Conservation (phyloP, 2,329 filamentous ascomycete species). For the Xylaria hypoxylon region DNA sequence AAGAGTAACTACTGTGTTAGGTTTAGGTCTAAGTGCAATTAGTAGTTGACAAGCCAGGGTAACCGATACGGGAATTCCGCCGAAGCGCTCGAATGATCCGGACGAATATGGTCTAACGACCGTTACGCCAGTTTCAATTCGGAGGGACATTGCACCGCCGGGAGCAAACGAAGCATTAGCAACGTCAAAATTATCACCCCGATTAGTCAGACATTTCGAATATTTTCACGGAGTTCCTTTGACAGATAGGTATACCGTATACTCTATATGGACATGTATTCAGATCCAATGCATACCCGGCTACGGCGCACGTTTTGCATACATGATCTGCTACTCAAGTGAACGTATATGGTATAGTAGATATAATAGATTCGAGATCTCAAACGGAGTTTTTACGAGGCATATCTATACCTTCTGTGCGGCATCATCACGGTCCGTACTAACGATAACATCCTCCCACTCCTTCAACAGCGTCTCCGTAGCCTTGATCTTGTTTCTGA, state of each 20-base stretch:
- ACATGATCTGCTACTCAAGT: too few relatives aligned
- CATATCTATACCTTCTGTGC: neutral
- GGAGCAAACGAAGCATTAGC: neutral
- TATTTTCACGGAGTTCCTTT: too few relatives aligned
- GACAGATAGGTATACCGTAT: too few relatives aligned
- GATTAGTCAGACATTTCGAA: too few relatives aligned
- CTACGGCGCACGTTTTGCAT: too few relatives aligned
- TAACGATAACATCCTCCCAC: conserved; percentile 16
- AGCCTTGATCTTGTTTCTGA: conserved; percentile 15
- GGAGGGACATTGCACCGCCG: conserved; percentile 19
- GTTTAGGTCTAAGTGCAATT: too few relatives aligned
- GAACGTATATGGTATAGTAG: too few relatives aligned
- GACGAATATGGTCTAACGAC: neutral
- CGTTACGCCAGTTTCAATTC: neutral
- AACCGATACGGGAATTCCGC: conserved; percentile 3
- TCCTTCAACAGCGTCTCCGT: conserved; percentile 8
- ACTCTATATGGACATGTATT: too few relatives aligned
- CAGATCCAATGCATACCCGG: too few relatives aligned
- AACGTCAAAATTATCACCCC: neutral
- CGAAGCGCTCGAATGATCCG: neutral
- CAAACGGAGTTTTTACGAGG: neutral
- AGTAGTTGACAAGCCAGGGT: too few relatives aligned
- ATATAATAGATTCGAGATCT: too few relatives aligned
- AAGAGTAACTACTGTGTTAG: too few relatives aligned
- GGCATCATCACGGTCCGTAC: conserved; percentile 17